Percentiles rank a stretch among this genome's conserved stretches.
phyloP scores from a whole-genome alignment of 176 grass and related monocot species.

The Coix lacrymajobi region DNA sequence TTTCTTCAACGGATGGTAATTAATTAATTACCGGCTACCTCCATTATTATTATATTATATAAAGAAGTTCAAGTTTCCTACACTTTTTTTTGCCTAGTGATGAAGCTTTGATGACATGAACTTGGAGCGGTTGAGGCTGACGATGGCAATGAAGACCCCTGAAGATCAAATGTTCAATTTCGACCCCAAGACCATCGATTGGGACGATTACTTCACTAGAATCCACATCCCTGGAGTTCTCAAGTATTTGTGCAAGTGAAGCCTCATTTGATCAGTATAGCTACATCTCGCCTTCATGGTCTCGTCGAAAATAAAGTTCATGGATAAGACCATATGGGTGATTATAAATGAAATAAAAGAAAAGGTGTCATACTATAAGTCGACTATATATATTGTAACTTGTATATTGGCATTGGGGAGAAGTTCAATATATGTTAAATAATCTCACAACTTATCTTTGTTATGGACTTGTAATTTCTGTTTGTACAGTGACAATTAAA shows the following conservation, averaged over 20 bases:
- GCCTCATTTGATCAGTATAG: neutral
- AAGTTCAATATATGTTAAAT: too few species aligned
- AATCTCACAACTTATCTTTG: too few species aligned
- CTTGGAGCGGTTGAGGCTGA: constrained; percentile 35
- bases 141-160: neutral
- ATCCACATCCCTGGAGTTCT: constrained; percentile 51
- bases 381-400: too few species aligned
- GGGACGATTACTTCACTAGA: constrained; percentile 46
- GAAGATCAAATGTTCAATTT: constrained; percentile 29
- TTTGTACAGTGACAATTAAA: too few species aligned
- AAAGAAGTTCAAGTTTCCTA: neutral
- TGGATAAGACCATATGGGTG: too few species aligned
- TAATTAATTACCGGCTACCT: too few species aligned
- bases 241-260: constrained; percentile 48
- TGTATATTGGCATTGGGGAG: too few species aligned
- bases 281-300: neutral
- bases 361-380: too few species aligned
- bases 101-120: constrained; percentile 54
- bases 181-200: constrained; percentile 41
- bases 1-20: constrained; percentile 62
- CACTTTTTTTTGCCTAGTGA: neutral
- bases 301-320: neutral
- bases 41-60: neutral
- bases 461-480: too few species aligned
- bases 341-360: too few species aligned